Conservation (phyloP, 805 yeast genomes). For the Hemisphaericaspora nanyangensis region DNA sequence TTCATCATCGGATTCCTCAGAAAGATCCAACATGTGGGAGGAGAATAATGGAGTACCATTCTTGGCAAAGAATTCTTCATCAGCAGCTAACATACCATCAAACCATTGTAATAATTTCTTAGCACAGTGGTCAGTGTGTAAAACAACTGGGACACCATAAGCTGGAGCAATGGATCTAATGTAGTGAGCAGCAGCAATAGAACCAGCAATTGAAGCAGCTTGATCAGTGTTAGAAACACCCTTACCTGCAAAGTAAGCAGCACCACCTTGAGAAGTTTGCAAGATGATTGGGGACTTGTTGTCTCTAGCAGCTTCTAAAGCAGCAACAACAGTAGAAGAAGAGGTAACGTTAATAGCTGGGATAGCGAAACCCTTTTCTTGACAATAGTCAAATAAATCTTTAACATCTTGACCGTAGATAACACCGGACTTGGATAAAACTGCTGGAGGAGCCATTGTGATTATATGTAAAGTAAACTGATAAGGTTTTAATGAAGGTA, state of each 20-base stretch:
- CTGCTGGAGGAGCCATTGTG: conserved; percentile 42
- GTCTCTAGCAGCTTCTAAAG: conserved; percentile 49
- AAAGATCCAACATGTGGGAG: conserved; percentile 97
- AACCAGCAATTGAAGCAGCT: conserved; percentile 89
- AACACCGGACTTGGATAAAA: conserved; percentile 90
- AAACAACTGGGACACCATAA: conserved; percentile 93
- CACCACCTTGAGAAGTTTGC: conserved; percentile 98
- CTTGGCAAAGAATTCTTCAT: conserved; percentile 81
- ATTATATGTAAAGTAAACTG: not conserved
- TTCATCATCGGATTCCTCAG: conserved; percentile 95
- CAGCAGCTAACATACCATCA: conserved; percentile 97
- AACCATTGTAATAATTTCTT: conserved; percentile 97
- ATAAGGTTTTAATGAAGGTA: not conserved
- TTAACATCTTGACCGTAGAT: conserved; percentile 97
- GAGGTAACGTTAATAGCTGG: conserved; percentile 99
- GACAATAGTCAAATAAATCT: conserved; percentile 85
- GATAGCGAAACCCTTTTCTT: conserved; percentile 88
- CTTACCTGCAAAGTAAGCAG: conserved; percentile 99
- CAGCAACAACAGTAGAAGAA: conserved; percentile 78
- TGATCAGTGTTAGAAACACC: conserved; percentile 94
- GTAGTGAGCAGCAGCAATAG: conserved; percentile 97
- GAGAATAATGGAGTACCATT: conserved; percentile 97
- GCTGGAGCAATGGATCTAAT: conserved; percentile 94
- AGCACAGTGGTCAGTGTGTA: conserved; percentile 99
- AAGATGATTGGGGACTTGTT: conserved; percentile 84